These are phyloP conservation scores for Brassica cretica DNA, from an alignment of 345 rosid genomes.

Conservation along the genomic window DNA sequence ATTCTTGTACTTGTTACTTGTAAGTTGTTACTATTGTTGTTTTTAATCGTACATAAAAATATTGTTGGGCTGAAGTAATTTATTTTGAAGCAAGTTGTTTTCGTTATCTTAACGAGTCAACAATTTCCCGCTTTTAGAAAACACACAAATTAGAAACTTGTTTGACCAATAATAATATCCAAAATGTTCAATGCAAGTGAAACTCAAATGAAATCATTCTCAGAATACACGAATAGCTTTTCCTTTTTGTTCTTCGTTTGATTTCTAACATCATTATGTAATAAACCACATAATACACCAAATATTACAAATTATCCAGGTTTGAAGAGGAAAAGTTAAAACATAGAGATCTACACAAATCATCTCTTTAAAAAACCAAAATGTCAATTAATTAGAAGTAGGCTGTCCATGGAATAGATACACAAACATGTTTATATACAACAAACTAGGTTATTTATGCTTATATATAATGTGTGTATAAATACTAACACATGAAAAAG, in stretches of 20 bases:
- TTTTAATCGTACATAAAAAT: too few species aligned
- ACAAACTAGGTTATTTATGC: neutral
- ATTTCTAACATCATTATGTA: neutral
- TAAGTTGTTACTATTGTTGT: neutral
- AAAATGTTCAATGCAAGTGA: neutral
- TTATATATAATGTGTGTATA: conserved; percentile 2
- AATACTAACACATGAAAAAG: neutral
- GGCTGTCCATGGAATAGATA: conserved; percentile 3
- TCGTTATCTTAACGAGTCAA: neutral
- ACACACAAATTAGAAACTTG: neutral
- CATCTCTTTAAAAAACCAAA: neutral
- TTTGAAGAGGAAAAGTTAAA: neutral
- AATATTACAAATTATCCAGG: neutral
- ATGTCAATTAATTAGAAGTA: neutral
- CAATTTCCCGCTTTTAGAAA: neutral
- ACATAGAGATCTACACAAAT: neutral
- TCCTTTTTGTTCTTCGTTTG: neutral
- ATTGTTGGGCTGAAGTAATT: neutral
- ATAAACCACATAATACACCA: neutral
- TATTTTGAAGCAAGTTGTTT: neutral
- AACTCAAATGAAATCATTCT: neutral
- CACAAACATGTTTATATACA: neutral
- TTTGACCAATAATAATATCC: neutral
- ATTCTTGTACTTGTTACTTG: neutral
- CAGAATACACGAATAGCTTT: neutral